These are phyloP conservation scores for Apiotrichum gracile DNA, from an alignment of 1,284 basidiomycete species.

Conservation along the genomic window DNA sequence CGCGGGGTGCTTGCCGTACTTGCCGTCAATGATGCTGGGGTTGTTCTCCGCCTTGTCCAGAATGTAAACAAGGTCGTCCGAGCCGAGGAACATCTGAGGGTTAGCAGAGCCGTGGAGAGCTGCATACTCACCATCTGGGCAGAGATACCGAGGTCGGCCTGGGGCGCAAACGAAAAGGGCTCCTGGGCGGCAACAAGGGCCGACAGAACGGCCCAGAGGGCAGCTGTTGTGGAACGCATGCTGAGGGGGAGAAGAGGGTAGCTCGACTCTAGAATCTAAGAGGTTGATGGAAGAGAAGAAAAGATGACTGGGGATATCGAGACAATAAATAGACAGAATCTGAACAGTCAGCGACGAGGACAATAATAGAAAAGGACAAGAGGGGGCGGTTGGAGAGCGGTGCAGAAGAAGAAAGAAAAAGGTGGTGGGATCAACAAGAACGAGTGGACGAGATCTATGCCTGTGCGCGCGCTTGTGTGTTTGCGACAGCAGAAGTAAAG, in stretches of 20 bases:
- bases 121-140: conserved; percentile 44
- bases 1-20: conserved; percentile 39
- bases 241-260: background rate
- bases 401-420: too few species aligned
- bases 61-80: conserved; percentile 50
- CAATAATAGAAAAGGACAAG: background rate
- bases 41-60: conserved; percentile 54
- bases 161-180: conserved; percentile 35
- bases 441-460: too few species aligned
- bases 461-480: too few species aligned
- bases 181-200: conserved; percentile 1
- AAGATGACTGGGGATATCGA: background rate
- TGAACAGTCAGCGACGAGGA: background rate
- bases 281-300: too few species aligned
- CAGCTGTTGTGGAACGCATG: background rate
- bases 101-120: background rate
- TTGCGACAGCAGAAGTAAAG: too few species aligned
- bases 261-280: too few species aligned
- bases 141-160: conserved; percentile 42
- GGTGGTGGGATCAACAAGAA: too few species aligned
- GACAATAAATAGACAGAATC: background rate
- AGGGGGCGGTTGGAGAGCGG: background rate
- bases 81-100: conserved; percentile 49
- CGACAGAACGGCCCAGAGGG: background rate
- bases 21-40: conserved; percentile 53